phyloP scores from a whole-genome alignment of 352 stramenopile genomes.

The Globisporangium ultimum region DNA sequence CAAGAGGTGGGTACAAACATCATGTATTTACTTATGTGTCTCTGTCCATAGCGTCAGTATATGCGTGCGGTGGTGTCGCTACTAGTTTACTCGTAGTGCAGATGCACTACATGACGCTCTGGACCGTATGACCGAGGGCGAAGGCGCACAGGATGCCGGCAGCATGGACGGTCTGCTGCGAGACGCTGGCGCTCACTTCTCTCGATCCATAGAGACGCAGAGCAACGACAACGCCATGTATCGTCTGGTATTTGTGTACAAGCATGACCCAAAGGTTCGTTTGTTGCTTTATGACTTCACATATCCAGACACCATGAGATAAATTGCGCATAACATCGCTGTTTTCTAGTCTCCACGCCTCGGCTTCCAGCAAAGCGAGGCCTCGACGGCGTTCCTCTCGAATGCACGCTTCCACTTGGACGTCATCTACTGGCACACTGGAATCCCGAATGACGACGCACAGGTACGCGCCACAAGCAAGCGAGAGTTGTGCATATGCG shows the following conservation, averaged over 20 bases:
- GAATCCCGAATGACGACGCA: slow-evolving; percentile 24
- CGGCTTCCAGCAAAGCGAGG: slow-evolving; percentile 10
- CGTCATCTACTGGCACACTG: slow-evolving; percentile 47
- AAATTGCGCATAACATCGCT: slow-evolving; percentile 10
- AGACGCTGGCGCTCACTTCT: slow-evolving; percentile 29
- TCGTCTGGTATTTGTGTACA: slow-evolving; percentile 8
- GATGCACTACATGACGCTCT: slow-evolving; percentile 21
- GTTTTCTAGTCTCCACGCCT: slow-evolving; percentile 10
- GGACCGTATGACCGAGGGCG: slow-evolving; percentile 11
- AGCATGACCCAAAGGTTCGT: slow-evolving; percentile 10
- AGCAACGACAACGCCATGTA: background rate
- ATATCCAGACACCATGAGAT: background rate
- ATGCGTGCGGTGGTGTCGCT: background rate
- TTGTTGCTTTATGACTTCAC: background rate
- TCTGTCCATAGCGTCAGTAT: too few relatives aligned
- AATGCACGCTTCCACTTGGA: slow-evolving; percentile 34
- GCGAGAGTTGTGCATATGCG: background rate
- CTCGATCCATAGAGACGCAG: background rate
- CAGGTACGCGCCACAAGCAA: slow-evolving; percentile 18
- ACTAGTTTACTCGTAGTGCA: slow-evolving; percentile 36
- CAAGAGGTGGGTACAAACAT: slow-evolving; percentile 24
- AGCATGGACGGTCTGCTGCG: slow-evolving; percentile 33
- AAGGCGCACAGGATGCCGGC: slow-evolving; percentile 11
- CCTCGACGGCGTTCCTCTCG: slow-evolving; percentile 22
- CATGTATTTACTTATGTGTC: too few relatives aligned